Base-by-base conservation (phyloP, 1,139 yeast genomes). In the Sugiyamaella pinicola region DNA sequence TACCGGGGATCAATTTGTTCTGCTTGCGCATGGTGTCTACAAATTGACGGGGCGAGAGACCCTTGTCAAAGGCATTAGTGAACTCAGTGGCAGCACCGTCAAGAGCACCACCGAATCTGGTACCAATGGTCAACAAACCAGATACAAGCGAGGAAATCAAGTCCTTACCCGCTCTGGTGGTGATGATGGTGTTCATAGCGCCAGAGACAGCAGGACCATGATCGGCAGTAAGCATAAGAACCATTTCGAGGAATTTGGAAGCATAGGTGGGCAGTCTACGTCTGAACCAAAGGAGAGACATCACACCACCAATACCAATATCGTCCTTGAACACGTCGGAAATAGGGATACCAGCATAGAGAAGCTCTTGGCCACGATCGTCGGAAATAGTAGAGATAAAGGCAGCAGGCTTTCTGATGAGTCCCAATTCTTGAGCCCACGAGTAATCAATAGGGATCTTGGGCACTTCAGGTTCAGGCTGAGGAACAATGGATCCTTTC, bases 181-280 rank as follows among this genome's bases (percentile, higher is more conserved):
- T 74, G 61, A 74, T 72, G 57, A 74, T 74, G 49, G 79, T 75
- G 67, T 74, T 74, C 78, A 74, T 74, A 53, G 78, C 78, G 56
- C 78, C 78, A 28, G 74, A 69, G 29, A 74, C 78, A 46, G 78
- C 78, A 21, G 78, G 78, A 55, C 78, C 78, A 62, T 74, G 78
- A 59, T 74, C 78, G 44, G 78, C 78, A 41, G 78, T 75, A 38
- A 74, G 68, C 78, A 75, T 75, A 52, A 74, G 71, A 26, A 74
- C 78, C 77, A 74, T 74, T 59, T 74, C 78, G 49, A 74, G 62
- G 62, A 74, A 74, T 70, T 74, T 74, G 55, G 77, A 65, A 34
- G 78, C 78, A 55, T 74, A 74, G 35, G 68, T 58, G 26, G 78
- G 78, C 51, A 74, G 62, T 42, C 77, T 67, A 51, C 78, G 70